Conservation (phyloP, 75 land plant species). For the Adiantum capillusveneris region DNA sequence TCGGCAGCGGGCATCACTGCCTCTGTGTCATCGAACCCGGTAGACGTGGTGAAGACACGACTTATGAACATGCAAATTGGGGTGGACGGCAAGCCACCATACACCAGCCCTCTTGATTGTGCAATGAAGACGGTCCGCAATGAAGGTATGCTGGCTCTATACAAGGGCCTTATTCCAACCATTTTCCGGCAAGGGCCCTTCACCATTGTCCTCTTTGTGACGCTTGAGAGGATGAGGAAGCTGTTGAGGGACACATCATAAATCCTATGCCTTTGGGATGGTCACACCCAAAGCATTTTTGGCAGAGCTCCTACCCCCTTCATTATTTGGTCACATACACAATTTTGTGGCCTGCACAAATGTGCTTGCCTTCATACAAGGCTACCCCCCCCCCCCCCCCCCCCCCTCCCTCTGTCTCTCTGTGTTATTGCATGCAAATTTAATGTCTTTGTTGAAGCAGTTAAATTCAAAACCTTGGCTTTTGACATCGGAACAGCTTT, state of each 20-base stretch:
- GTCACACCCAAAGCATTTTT: too few relatives aligned
- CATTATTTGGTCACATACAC: too few relatives aligned
- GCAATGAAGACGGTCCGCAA: conserved; percentile 54
- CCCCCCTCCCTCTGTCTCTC: too few relatives aligned
- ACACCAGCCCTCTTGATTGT: conserved; percentile 62
- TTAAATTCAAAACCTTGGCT: too few relatives aligned
- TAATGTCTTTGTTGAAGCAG: too few relatives aligned
- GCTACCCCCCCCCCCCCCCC: too few relatives aligned
- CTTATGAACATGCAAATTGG: conserved; percentile 64
- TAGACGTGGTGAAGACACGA: conserved; percentile 79
- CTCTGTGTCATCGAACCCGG: conserved; percentile 62
- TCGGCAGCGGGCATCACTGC: conserved; percentile 63
- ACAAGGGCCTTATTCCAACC: conserved; percentile 71
- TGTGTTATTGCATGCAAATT: too few relatives aligned
- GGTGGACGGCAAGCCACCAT: conserved; percentile 35
- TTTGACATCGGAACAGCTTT: too few relatives aligned
- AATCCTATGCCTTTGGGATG: too few relatives aligned
- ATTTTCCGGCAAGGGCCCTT: conserved; percentile 67
- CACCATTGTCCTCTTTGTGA: conserved; percentile 63
- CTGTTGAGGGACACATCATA: conserved; percentile 26
- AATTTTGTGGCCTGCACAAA: too few relatives aligned
- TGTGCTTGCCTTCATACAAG: too few relatives aligned
- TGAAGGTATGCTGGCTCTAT: conserved; percentile 66
- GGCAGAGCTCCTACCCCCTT: too few relatives aligned
- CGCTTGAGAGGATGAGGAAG: conserved; percentile 57